Percentiles rank a stretch among this genome's conserved stretches.
phyloP scores from a whole-genome alignment of 78 protist species.

The Bodo saltans region DNA sequence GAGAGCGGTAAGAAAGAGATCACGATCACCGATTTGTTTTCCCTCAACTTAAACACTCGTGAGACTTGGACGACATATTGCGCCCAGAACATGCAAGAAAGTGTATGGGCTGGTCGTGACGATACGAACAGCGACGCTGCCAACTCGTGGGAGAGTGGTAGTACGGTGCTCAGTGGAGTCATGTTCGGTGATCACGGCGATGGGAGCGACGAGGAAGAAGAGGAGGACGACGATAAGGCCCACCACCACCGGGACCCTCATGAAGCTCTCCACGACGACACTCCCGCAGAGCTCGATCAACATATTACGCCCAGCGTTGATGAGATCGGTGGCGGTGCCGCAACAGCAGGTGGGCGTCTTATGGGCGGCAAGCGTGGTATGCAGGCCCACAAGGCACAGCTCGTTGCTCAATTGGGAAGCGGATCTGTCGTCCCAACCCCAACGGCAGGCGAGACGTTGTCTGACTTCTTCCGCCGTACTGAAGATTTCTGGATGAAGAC shows the following conservation, averaged over 20 bases:
- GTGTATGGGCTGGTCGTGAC: neutral
- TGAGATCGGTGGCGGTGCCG: neutral
- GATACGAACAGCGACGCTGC: neutral
- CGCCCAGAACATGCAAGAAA: neutral
- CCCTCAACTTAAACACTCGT: slow-evolving; percentile 12
- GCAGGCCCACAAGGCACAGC: neutral
- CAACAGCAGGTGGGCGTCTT: neutral
- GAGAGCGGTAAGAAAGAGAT: slow-evolving; percentile 19
- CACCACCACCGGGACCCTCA: neutral
- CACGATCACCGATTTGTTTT: slow-evolving; percentile 21
- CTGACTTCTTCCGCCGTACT: neutral
- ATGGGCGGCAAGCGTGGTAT: neutral
- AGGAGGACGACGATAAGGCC: neutral
- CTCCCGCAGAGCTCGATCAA: neutral
- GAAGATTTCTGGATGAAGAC: neutral
- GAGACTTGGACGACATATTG: neutral
- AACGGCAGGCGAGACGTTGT: neutral
- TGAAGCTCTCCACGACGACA: neutral
- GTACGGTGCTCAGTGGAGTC: neutral
- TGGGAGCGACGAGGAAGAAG: neutral
- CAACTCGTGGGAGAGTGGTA: neutral
- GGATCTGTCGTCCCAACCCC: slow-evolving; percentile 11
- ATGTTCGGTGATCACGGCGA: neutral
- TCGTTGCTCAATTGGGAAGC: neutral
- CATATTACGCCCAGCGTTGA: neutral